Percentiles rank a stretch among this genome's conserved stretches.
phyloP scores from a whole-genome alignment of 345 rosid species.

The Hypericum androsaemum region DNA sequence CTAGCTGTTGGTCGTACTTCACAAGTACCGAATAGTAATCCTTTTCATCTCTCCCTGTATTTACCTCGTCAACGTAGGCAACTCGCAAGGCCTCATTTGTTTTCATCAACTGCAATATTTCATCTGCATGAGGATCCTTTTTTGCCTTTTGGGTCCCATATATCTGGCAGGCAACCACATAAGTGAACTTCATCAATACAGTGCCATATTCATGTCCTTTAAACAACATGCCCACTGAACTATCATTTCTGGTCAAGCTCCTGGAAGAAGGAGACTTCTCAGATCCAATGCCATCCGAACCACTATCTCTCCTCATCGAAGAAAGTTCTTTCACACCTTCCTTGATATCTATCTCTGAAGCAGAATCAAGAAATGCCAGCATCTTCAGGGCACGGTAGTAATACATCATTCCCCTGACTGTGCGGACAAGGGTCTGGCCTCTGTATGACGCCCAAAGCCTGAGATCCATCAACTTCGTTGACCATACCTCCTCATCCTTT shows the following conservation, averaged over 20 bases:
- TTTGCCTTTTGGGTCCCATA: constrained; percentile 88
- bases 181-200: constrained; percentile 79
- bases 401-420: constrained; percentile 99
- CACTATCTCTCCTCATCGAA: constrained; percentile 49
- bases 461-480: constrained; percentile 69
- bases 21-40: constrained; percentile 82
- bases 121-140: constrained; percentile 83
- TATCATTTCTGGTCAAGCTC: constrained; percentile 36
- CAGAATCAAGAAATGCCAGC: constrained; percentile 96
- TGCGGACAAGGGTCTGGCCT: constrained; percentile 92
- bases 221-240: constrained; percentile 53
- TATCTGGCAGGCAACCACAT: constrained; percentile 91
- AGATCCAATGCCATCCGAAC: constrained; percentile 16
- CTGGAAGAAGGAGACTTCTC: constrained; percentile 19
- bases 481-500: constrained; percentile 61
- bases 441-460: constrained; percentile 98
- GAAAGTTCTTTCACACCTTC: constrained; percentile 75
- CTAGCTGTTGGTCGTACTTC: constrained; percentile 60
- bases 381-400: constrained; percentile 88
- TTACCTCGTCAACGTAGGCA: constrained; percentile 85
- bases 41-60: constrained; percentile 45
- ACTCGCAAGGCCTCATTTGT: constrained; percentile 88
- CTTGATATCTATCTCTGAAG: constrained; percentile 84
- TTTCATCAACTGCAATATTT: constrained; percentile 72
- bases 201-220: constrained; percentile 78